Evolutionary conservation across 2,329 filamentous ascomycete genomes (phyloP), one percentile per base, ranked within the genome.

Genomic region (Exophiala sideris): DNA sequence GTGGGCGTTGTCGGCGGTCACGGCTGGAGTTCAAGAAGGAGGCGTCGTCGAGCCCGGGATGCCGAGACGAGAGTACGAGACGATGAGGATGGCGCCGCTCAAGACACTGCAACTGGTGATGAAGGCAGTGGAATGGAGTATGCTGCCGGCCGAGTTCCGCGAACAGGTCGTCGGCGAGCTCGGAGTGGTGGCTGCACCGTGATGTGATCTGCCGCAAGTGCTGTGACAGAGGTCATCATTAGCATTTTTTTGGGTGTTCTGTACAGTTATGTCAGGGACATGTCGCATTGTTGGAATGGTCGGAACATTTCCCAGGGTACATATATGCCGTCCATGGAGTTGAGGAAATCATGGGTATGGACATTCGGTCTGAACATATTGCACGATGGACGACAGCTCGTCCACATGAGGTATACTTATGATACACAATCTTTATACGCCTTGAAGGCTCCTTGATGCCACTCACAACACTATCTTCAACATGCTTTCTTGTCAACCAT

Each of bases 61-160:
- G 90, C 91, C 4, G 86, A 90, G 67, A 79, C 86, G 67, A 77
- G 89, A 62, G 89, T 94, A 71, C 85, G 87, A 44, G 84, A 89
- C 62, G 91, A 96, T 68, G 88, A 88, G 41, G 86, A 82, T 10
- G 83, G 73, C n/a, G 46, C 51, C 10, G 54, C 48, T 9, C 56
- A 53, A 29, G 60, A 64, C 38, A 53, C 49, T 1, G 45, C 58
- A 8, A 59, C 58, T 9, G 63, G 62, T 36, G 63, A 62, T 5
- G 70, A 70, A 49, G 70, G 64, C 29, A 70, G 68, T 3, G 67
- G 65, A 12, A 50, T 70, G 21, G 67, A 66, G 16, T 62, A 64
- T 47, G 54, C 50, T 2, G 44, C 54, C 10, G 56, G 55, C 10
- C 53, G 55, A 14, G 42, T 38, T 8, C 52, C 57, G 7, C 49